phyloP scores from a whole-genome alignment of 2,329 filamentous ascomycete genomes.

The Trichophyton verrucosum region DNA sequence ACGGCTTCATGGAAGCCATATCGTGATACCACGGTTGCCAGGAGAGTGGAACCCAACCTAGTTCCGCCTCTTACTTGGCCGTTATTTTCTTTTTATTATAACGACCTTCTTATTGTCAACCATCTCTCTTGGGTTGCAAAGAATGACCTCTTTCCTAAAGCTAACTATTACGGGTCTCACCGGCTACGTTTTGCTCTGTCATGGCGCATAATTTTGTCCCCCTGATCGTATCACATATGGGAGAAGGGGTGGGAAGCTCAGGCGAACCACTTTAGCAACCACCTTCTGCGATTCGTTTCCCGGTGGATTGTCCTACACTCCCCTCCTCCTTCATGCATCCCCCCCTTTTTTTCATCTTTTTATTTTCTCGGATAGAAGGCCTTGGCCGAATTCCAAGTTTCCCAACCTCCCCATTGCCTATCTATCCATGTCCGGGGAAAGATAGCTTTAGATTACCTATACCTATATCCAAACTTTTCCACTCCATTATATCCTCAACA shows the following conservation, averaged over 20 bases:
- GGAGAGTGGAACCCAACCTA: conserved; percentile 2
- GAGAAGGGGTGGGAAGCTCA: conserved; percentile 1
- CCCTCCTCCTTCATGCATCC: neutral
- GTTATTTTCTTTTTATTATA: neutral
- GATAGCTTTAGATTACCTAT: neutral
- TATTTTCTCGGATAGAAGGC: conserved; percentile 3
- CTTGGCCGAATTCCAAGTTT: conserved; percentile 3
- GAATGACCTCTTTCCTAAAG: neutral
- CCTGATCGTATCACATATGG: conserved; percentile 3
- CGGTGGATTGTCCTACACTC: neutral
- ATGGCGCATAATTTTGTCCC: neutral
- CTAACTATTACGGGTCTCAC: neutral
- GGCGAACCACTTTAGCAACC: neutral
- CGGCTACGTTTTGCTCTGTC: neutral
- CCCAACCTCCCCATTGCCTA: neutral
- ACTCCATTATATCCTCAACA: neutral
- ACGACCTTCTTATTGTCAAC: neutral
- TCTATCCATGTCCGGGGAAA: too few relatives aligned
- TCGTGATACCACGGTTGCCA: neutral
- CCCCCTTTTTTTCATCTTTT: neutral
- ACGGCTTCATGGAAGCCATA: conserved; percentile 4
- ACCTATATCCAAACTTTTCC: neutral
- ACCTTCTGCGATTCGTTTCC: neutral
- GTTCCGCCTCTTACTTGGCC: neutral
- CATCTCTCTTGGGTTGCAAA: neutral